These are phyloP conservation scores for Silene coronaria DNA, from an alignment of 179 eudicot species.

Conservation along the genomic window DNA sequence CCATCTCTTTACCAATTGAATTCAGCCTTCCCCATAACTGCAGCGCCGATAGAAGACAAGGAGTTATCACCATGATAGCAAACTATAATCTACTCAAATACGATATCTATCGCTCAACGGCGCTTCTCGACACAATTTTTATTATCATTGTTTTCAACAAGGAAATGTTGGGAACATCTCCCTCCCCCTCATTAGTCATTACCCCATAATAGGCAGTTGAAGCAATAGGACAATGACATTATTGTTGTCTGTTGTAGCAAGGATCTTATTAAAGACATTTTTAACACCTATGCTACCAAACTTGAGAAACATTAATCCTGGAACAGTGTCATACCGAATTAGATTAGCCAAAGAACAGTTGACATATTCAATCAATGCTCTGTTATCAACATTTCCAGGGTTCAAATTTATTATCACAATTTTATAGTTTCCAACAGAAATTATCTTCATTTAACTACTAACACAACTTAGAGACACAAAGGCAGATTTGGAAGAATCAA, in stretches of 20 bases:
- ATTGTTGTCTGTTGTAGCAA: background rate
- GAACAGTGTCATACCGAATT: background rate
- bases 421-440: background rate
- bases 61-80: constrained; percentile 3
- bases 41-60: background rate
- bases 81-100: background rate
- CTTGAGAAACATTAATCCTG: too few relatives aligned
- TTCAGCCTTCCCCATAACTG: constrained; percentile 63
- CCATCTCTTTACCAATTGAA: constrained; percentile 63
- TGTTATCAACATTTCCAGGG: background rate
- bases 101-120: background rate
- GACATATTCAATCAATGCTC: background rate
- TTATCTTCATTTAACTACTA: too few relatives aligned
- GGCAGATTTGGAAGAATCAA: too few relatives aligned
- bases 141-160: background rate
- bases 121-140: background rate
- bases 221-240: background rate
- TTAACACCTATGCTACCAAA: background rate
- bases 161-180: background rate
- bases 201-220: background rate
- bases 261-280: background rate
- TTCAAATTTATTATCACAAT: background rate
- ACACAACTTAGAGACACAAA: too few relatives aligned
- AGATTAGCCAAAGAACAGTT: background rate
- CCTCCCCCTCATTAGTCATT: background rate